These are phyloP conservation scores for Neurospora sp. DNA, from an alignment of 495 filamentous ascomycete genomes.

Conservation along the genomic window DNA sequence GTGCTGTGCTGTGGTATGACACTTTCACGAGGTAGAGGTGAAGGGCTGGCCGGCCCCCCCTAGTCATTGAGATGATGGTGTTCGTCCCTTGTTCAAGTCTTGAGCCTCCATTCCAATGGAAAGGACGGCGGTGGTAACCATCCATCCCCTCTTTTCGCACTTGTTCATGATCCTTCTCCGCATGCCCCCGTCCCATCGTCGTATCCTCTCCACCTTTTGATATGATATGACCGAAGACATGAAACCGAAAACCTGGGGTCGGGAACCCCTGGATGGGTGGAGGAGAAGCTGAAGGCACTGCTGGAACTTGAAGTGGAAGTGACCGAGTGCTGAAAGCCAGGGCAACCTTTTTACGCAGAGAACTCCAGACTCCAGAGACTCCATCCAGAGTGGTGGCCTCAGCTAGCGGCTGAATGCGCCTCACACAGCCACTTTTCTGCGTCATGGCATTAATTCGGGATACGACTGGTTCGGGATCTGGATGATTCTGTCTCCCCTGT, in stretches of 20 bases:
- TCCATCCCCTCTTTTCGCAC: background rate
- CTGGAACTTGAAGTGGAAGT: background rate
- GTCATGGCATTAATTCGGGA: background rate
- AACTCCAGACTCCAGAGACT: background rate
- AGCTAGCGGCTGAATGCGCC: background rate
- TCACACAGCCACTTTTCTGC: background rate
- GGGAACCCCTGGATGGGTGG: background rate
- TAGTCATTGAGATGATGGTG: background rate
- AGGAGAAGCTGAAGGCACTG: background rate
- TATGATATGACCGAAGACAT: background rate
- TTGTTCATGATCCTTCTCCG: background rate
- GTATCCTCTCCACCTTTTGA: background rate
- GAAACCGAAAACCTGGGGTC: background rate
- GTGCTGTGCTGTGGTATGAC: background rate
- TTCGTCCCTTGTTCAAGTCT: background rate
- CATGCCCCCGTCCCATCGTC: background rate
- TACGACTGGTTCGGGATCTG: background rate
- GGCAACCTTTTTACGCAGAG: background rate
- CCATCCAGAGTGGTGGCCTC: background rate
- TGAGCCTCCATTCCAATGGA: background rate
- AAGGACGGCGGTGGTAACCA: background rate
- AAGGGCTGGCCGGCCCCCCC: background rate
- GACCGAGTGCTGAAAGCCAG: background rate
- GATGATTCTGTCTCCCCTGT: background rate
- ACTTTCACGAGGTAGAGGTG: background rate